phyloP scores from a whole-genome alignment of 495 filamentous ascomycete species.

The Tuber microsphaerosporum region DNA sequence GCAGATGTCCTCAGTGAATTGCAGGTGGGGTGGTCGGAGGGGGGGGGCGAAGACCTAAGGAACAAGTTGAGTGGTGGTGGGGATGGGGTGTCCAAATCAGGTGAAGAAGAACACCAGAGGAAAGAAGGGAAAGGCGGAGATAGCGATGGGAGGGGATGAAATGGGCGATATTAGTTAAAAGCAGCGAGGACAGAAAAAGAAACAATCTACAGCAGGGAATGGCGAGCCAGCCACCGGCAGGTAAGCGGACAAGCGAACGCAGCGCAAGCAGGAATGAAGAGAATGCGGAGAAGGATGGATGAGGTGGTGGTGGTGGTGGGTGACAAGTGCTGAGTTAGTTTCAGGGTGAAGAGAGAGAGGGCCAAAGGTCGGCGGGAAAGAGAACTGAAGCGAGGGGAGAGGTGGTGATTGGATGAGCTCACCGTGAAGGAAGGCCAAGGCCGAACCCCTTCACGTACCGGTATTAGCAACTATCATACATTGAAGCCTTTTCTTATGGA shows the following conservation, averaged over 20 bases:
- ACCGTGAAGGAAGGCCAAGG: not conserved
- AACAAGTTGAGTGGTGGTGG: conserved; percentile 6
- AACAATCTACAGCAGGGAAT: not conserved
- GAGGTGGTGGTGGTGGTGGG: not conserved
- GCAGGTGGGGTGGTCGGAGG: not conserved
- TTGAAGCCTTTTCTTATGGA: not conserved
- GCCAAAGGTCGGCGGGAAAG: not conserved
- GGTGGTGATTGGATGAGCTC: not conserved
- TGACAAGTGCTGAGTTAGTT: not conserved
- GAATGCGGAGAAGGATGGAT: not conserved
- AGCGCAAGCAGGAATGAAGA: not conserved
- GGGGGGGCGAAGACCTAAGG: not conserved
- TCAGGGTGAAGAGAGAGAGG: not conserved
- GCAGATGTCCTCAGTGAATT: not conserved
- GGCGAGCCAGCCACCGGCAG: conserved; percentile 1
- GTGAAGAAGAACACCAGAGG: conserved; percentile 2
- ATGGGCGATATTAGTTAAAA: not conserved
- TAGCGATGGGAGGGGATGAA: not conserved
- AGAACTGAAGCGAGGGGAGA: not conserved
- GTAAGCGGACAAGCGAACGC: not conserved
- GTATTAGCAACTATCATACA: not conserved
- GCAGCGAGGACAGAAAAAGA: conserved; percentile 6
- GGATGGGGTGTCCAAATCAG: conserved; percentile 17
- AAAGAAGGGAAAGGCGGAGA: not conserved
- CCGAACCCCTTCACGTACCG: not conserved